Conservation (phyloP, 2,329 filamentous ascomycete genomes). For the Fusarium incarnatum region DNA sequence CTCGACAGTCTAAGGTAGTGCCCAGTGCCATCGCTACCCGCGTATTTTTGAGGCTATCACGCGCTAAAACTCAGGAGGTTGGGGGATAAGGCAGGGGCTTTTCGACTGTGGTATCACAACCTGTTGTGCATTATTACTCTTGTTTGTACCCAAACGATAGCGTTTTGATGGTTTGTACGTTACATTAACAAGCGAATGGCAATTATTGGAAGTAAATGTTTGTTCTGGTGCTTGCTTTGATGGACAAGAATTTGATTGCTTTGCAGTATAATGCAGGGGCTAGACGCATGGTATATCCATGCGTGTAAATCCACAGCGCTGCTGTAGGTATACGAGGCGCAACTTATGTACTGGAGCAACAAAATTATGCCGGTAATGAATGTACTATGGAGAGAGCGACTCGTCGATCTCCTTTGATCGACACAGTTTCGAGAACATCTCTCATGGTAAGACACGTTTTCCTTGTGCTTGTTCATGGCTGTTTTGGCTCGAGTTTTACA, state of each 20-base stretch:
- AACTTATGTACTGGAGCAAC: background rate
- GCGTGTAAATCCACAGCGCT: background rate
- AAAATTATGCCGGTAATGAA: background rate
- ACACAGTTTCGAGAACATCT: background rate
- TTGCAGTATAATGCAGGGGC: background rate
- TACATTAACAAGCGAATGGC: background rate
- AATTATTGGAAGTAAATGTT: background rate
- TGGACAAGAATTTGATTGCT: background rate
- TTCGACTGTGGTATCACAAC: conserved; percentile 2
- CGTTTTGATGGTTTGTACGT: background rate
- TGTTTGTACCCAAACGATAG: background rate
- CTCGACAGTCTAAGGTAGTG: background rate
- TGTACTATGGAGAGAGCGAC: background rate
- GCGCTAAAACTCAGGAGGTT: conserved; percentile 40
- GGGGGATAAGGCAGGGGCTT: conserved; percentile 23
- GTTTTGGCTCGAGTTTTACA: conserved; percentile 6
- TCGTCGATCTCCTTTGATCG: background rate
- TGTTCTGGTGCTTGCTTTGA: background rate
- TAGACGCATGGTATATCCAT: background rate
- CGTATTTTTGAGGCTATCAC: conserved; percentile 15
- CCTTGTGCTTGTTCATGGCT: background rate
- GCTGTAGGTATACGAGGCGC: conserved; percentile 9
- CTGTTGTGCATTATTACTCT: conserved; percentile 6
- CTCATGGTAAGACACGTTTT: background rate
- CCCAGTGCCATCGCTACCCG: background rate